phyloP scores from a whole-genome alignment of 495 filamentous ascomycete genomes.

The Daldinia bambusicola region DNA sequence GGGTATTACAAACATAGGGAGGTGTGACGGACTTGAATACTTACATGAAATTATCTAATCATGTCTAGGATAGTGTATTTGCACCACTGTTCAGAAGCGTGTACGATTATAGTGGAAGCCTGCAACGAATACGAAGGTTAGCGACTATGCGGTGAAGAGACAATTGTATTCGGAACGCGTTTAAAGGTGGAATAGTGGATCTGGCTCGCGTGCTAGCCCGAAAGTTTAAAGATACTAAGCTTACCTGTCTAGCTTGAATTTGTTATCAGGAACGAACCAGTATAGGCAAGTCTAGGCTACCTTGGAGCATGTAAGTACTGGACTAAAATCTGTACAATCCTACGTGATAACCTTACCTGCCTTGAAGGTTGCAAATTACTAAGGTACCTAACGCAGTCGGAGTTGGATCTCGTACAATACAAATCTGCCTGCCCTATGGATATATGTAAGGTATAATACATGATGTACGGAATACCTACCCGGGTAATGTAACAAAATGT shows the following conservation, averaged over 20 bases:
- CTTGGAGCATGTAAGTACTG: no score
- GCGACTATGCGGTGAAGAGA: background rate
- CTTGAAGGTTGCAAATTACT: background rate
- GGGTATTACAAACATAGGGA: background rate
- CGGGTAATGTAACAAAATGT: conserved; percentile 6
- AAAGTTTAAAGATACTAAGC: conserved; percentile 14
- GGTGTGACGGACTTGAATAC: background rate
- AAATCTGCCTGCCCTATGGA: background rate
- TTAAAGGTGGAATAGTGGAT: conserved; percentile 33
- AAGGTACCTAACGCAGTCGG: no score
- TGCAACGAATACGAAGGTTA: background rate
- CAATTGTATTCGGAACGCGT: conserved; percentile 22
- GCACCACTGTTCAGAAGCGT: background rate
- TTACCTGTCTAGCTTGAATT: conserved; percentile 16
- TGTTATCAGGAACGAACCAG: conserved; percentile 24
- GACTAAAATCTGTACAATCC: no score
- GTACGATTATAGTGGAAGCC: background rate
- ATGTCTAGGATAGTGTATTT: background rate
- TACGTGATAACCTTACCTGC: no score
- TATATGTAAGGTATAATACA: no score
- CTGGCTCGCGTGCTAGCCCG: conserved; percentile 29
- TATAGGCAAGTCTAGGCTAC: no score
- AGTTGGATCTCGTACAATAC: background rate
- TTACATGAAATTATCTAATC: background rate
- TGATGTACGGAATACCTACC: no score